These are phyloP conservation scores for Metschnikowia lunata DNA, from an alignment of 805 yeast species.

Conservation along the genomic window DNA sequence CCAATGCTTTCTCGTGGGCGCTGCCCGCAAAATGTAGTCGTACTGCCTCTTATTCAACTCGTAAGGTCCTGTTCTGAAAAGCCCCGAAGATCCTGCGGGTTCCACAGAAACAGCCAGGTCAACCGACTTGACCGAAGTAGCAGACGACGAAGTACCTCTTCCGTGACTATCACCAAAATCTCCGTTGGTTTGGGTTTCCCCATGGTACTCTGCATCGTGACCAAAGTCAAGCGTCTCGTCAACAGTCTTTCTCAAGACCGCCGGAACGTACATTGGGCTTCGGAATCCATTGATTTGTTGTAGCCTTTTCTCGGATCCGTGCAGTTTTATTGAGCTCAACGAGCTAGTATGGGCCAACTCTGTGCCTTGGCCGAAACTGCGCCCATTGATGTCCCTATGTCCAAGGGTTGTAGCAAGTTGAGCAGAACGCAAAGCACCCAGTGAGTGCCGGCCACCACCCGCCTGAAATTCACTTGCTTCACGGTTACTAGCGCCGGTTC, in stretches of 20 bases:
- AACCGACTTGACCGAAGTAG: slow-evolving; percentile 27
- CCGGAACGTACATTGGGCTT: slow-evolving; percentile 86
- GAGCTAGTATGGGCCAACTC: slow-evolving; percentile 6
- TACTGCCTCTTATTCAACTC: slow-evolving; percentile 18
- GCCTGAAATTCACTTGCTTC: too few relatives aligned
- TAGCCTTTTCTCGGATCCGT: slow-evolving; percentile 27
- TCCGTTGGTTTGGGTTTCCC: background rate
- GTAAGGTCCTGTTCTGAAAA: slow-evolving; percentile 11
- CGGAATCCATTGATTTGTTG: slow-evolving; percentile 77
- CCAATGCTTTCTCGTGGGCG: slow-evolving; percentile 67
- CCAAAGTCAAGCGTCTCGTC: slow-evolving; percentile 12
- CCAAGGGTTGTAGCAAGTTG: slow-evolving; percentile 2
- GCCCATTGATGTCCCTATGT: slow-evolving; percentile 1
- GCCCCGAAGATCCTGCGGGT: slow-evolving; percentile 16
- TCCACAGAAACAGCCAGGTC: slow-evolving; percentile 31
- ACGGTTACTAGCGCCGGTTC: background rate
- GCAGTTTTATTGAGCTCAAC: slow-evolving; percentile 5
- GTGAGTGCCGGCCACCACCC: too few relatives aligned
- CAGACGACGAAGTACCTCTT: slow-evolving; percentile 10
- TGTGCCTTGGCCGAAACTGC: slow-evolving; percentile 1
- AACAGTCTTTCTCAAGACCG: slow-evolving; percentile 59
- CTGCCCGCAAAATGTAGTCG: slow-evolving; percentile 28
- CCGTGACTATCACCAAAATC: background rate
- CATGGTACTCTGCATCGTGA: slow-evolving; percentile 2
- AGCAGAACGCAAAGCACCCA: slow-evolving; percentile 1